phyloP scores from a whole-genome alignment of 2,329 filamentous ascomycete species.

The Colletotrichum neosansevieriae region DNA sequence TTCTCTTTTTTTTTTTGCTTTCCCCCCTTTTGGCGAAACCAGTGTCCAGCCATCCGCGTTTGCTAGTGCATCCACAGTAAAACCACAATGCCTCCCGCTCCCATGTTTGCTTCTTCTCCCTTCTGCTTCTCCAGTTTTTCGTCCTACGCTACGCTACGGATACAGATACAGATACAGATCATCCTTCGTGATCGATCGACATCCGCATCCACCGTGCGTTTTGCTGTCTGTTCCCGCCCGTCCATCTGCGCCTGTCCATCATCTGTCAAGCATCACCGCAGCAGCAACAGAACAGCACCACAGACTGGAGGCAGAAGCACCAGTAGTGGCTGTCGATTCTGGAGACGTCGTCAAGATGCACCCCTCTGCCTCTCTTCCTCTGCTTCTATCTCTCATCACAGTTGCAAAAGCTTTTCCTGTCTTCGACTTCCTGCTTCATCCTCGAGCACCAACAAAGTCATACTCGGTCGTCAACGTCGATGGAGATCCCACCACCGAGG shows the following conservation, averaged over 20 bases:
- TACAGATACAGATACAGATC: not conserved
- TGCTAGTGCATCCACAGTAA: slow-evolving; percentile 36
- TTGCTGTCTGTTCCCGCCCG: slow-evolving; percentile 17
- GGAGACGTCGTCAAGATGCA: slow-evolving; percentile 47
- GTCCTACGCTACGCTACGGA: slow-evolving; percentile 2
- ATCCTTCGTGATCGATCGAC: slow-evolving; percentile 22
- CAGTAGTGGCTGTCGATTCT: slow-evolving; percentile 12
- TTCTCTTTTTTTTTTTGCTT: too few relatives aligned
- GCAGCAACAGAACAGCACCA: not conserved
- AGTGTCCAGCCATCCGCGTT: slow-evolving; percentile 40
- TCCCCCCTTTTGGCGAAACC: too few relatives aligned
- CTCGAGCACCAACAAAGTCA: slow-evolving; percentile 30
- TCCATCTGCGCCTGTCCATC: slow-evolving; percentile 14
- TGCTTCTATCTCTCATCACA: slow-evolving; percentile 45
- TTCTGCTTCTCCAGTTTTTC: slow-evolving; percentile 33
- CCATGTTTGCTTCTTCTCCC: slow-evolving; percentile 23
- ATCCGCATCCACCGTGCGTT: slow-evolving; percentile 25
- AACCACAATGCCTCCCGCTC: slow-evolving; percentile 38
- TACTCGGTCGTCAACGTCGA: slow-evolving; percentile 53
- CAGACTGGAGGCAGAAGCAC: not conserved
- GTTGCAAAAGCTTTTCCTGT: slow-evolving; percentile 47
- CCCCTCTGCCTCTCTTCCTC: slow-evolving; percentile 42
- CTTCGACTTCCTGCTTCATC: slow-evolving; percentile 35
- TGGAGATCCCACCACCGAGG: slow-evolving; percentile 42
- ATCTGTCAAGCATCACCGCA: not conserved